Conservation (phyloP, 2,329 filamentous ascomycete species). For the Pseudogymnoascus sp. region DNA sequence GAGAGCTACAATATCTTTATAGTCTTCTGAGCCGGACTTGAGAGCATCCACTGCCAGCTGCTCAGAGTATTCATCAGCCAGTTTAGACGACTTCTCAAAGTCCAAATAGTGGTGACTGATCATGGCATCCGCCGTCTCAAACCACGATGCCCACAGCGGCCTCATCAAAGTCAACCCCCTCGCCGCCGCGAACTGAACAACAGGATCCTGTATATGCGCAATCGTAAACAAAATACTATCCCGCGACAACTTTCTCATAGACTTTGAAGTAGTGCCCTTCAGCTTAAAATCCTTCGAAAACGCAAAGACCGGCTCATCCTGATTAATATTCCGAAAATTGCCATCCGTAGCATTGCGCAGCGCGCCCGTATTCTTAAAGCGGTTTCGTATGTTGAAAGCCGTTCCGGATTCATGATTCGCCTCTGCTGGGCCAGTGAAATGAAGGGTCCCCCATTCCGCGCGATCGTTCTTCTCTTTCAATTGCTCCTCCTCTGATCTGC, state of each 20-base stretch:
- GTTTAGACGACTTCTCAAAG: slow-evolving; percentile 53
- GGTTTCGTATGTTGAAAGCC: slow-evolving; percentile 57
- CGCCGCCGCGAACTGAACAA: slow-evolving; percentile 72
- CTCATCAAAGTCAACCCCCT: slow-evolving; percentile 72
- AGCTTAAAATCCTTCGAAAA: slow-evolving; percentile 62
- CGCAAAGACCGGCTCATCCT: slow-evolving; percentile 76
- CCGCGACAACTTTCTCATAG: slow-evolving; percentile 20
- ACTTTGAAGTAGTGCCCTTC: slow-evolving; percentile 30
- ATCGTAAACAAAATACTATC: slow-evolving; percentile 67
- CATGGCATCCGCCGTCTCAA: slow-evolving; percentile 55
- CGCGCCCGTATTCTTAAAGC: slow-evolving; percentile 62
- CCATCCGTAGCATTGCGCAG: slow-evolving; percentile 61
- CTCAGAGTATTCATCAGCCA: slow-evolving; percentile 68
- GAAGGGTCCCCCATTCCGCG: slow-evolving; percentile 76
- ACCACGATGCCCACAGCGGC: slow-evolving; percentile 74
- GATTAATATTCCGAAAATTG: slow-evolving; percentile 64
- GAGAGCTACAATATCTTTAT: slow-evolving; percentile 70
- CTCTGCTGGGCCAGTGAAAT: slow-evolving; percentile 66
- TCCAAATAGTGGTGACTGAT: slow-evolving; percentile 72
- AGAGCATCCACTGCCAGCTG: slow-evolving; percentile 67
- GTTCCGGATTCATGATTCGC: slow-evolving; percentile 66
- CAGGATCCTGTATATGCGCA: slow-evolving; percentile 69
- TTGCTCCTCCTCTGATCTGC: slow-evolving; percentile 55
- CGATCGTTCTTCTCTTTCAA: slow-evolving; percentile 69
- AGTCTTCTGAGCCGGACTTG: slow-evolving; percentile 66